phyloP scores from a whole-genome alignment of 164 flowering plant genomes.

The Sedum album region DNA sequence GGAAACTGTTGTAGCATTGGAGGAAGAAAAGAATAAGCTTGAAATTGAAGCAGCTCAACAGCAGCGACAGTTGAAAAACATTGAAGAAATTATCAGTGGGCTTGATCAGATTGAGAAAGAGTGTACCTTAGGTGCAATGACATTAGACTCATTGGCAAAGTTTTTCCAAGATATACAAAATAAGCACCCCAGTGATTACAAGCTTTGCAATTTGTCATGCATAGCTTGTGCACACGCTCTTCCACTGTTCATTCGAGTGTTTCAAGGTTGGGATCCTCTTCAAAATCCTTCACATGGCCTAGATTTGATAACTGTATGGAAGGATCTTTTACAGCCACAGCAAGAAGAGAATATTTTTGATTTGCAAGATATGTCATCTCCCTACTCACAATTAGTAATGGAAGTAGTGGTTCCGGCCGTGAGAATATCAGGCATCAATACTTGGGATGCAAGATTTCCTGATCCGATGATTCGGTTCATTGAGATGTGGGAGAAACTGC shows the following conservation, averaged over 20 bases:
- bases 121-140: slow-evolving; percentile 44
- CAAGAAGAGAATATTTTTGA: slow-evolving; percentile 39
- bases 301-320: slow-evolving; percentile 57
- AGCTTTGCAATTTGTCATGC: slow-evolving; percentile 64
- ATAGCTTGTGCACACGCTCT: slow-evolving; percentile 75
- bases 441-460: slow-evolving; percentile 86
- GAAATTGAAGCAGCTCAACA: slow-evolving; percentile 38
- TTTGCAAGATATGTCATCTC: slow-evolving; percentile 43
- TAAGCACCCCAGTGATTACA: slow-evolving; percentile 52
- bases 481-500: slow-evolving; percentile 73
- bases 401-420: slow-evolving; percentile 87
- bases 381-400: slow-evolving; percentile 60
- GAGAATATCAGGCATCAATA: slow-evolving; percentile 74
- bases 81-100: slow-evolving; percentile 41
- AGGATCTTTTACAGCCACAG: slow-evolving; percentile 56
- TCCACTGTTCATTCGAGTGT: slow-evolving; percentile 62
- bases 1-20: slow-evolving; percentile 59
- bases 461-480: slow-evolving; percentile 83
- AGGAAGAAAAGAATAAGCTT: slow-evolving; percentile 60
- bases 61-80: slow-evolving; percentile 46
- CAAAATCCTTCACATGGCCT: slow-evolving; percentile 56
- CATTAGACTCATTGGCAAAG: slow-evolving; percentile 52
- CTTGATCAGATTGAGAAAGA: slow-evolving; percentile 38
- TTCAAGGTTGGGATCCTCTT: slow-evolving; percentile 98
- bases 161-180: slow-evolving; percentile 45